Base-by-base conservation (phyloP, 2,329 filamentous ascomycete genomes). In the Sporothrix brunneoviolacea region DNA sequence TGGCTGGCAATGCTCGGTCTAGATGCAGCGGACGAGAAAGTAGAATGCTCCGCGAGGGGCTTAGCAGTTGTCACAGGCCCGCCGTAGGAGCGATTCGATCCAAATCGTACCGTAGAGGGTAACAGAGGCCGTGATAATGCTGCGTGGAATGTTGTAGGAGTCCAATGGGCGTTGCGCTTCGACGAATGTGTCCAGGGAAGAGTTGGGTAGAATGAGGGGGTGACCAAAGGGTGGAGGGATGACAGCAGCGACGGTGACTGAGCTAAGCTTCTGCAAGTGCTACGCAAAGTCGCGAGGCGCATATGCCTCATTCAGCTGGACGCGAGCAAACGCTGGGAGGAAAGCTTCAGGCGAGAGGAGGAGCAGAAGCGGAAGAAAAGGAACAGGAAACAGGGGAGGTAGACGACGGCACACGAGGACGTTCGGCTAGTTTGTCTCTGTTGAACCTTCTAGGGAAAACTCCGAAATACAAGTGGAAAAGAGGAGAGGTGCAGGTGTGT, bases 251-350 rank as follows among this genome's bases (percentile, higher is more conserved):
- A 19, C 13, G 40, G 45, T 19, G 36, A 51, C 24, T 46, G 44
- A 39, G 42, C 45, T 21, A 51, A 39, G 51, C 51, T 55, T 49
- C 43, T 50, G 50, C 47, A 43, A 46, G 48, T 55, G 48, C 48
- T 56, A 51, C 56, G 54, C 54, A 59, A 46, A 54, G 51, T 53
- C 51, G 57, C 13, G 21, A 51, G 35, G 10, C 51, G 27, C 35
- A 33, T 32, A 51, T 33, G 38, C 46, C 49, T 47, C 58, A 60
- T 59, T 22, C 52, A 59, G 48, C 35, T 40, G 36, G 43, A 51
- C 24, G 30, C 18, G 24, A 27, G 18, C 8, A 16, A 12, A 12
- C 28, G 15, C 12, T 12, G 19, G 19, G 12, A n/a, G 32, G 35
- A 33, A 21, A 21, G 24, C 7, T 37, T 28, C 24, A 24, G 28